Conservation (phyloP, 2,329 filamentous ascomycete species). For the Stenocarpella maydis region DNA sequence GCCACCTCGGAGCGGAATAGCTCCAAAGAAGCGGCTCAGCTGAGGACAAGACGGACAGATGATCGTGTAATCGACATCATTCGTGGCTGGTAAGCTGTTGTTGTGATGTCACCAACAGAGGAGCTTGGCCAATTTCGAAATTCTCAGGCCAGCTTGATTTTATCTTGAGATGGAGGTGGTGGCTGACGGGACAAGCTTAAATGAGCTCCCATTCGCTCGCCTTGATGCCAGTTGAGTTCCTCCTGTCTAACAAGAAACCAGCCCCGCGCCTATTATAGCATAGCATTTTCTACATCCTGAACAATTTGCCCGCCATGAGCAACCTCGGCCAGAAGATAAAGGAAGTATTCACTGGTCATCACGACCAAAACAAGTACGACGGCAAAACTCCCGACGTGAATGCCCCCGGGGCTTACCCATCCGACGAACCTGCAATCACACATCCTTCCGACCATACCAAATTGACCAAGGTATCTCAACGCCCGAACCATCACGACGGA, state of each 20-base stretch:
- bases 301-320: constrained; percentile 13
- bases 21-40: constrained; percentile 19
- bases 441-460: constrained; percentile 22
- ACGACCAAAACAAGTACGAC: constrained; percentile 5
- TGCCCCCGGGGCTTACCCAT: constrained; percentile 4
- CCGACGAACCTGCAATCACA: background rate
- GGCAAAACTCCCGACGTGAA: constrained; percentile 10
- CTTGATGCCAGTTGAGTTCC: background rate
- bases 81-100: background rate
- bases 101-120: constrained; percentile 28
- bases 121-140: background rate
- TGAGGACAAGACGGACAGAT: constrained; percentile 3
- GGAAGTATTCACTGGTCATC: constrained; percentile 14
- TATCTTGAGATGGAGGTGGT: background rate
- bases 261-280: no score
- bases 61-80: constrained; percentile 8
- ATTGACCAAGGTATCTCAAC: constrained; percentile 1
- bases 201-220: background rate
- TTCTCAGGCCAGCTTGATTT: background rate
- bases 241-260: background rate
- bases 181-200: background rate
- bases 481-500: background rate
- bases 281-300: background rate
- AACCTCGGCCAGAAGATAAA: constrained; percentile 33
- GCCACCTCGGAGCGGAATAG: background rate